A percentile compares a stretch with the other conserved stretches of the same genome.
phyloP scores from a whole-genome alignment of 2,329 filamentous ascomycete genomes.

The Calonectria honghensis region DNA sequence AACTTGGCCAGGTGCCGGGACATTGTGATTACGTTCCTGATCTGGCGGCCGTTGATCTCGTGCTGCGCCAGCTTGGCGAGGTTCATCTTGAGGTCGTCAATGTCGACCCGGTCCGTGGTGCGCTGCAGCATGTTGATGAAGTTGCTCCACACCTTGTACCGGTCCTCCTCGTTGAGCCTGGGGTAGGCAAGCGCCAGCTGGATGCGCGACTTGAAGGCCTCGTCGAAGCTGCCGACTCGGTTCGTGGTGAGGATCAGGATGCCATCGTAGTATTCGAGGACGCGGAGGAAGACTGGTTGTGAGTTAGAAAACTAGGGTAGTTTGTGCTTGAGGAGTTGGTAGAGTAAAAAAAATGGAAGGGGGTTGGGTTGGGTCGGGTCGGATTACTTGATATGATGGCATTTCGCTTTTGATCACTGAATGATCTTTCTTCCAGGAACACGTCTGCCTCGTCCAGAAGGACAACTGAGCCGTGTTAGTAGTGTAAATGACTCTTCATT shows the following conservation, averaged over 20 bases:
- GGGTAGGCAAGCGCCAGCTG: slow-evolving; percentile 57
- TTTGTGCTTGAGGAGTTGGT: too few relatives aligned
- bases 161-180: slow-evolving; percentile 46
- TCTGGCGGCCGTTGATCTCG: slow-evolving; percentile 57
- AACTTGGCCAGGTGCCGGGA: slow-evolving; percentile 44
- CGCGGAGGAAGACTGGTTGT: slow-evolving; percentile 61
- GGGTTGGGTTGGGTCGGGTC: background rate
- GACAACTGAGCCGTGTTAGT: slow-evolving; percentile 19
- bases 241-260: slow-evolving; percentile 68
- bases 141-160: slow-evolving; percentile 53
- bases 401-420: slow-evolving; percentile 35
- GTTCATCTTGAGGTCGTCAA: slow-evolving; percentile 39
- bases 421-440: slow-evolving; percentile 38
- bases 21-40: slow-evolving; percentile 53
- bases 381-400: slow-evolving; percentile 42
- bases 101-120: slow-evolving; percentile 46
- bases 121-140: slow-evolving; percentile 52
- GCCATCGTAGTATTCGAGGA: slow-evolving; percentile 64
- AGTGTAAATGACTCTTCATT: background rate
- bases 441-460: slow-evolving; percentile 37
- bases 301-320: background rate
- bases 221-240: slow-evolving; percentile 66
- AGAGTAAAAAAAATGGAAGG: too few relatives aligned
- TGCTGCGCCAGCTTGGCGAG: slow-evolving; percentile 30
- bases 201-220: slow-evolving; percentile 65